Evolutionary conservation across 2,329 filamentous ascomycete species (phyloP), one percentile per base, ranked within the genome.

Genomic region (Xylariaceae sp.): DNA sequence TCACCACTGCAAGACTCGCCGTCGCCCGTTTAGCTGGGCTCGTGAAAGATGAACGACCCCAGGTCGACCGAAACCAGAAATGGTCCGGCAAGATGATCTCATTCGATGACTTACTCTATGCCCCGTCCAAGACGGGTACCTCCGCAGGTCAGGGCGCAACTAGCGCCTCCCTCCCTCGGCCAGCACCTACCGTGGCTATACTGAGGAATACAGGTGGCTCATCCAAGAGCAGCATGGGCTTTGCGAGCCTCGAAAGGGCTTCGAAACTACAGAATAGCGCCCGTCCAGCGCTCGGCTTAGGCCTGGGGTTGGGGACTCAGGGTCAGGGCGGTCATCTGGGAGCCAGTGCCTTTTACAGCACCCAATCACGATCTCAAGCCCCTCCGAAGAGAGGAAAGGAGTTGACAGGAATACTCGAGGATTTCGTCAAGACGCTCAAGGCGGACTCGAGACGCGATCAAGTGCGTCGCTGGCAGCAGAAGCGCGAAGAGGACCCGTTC

Each of bases 21-120:
- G 52, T 59, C 8, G 56, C 56, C 9, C 52, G 55, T 14, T 43
- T 58, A 14, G 59, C 56, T 6, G 59, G 57, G 3, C 30, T 59
- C 16, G 36, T 54, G 5, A 47, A 43, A 27, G 54, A 58, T 13
- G 47, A 46, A 18, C 47, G 47, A 14, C 50, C 51, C 12, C 42
- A 55, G 18, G 31, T 29, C 2, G 55, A 62, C 27, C 58, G 57
- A 30, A 56, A 63, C 5, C 57, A 67, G 47, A 62, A 57, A 7
- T 62, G 55, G 54, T 49, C 56, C 11, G 59, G 60, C n/a, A 55
- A 61, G 31, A 43, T 57, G 12, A 33, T 63, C 32, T 59, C 61
- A 6, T 63, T 62, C 27, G 60, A 62, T n/a, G 57, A 63, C 17
- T 33, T 63, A 21, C 42, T 53, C 33, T 54, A 52, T 38, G 42